Evolutionary conservation across 164 flowering plant species (phyloP), one percentile per base, ranked within the genome.

Genomic region (Magnolia kwangsiensis): DNA sequence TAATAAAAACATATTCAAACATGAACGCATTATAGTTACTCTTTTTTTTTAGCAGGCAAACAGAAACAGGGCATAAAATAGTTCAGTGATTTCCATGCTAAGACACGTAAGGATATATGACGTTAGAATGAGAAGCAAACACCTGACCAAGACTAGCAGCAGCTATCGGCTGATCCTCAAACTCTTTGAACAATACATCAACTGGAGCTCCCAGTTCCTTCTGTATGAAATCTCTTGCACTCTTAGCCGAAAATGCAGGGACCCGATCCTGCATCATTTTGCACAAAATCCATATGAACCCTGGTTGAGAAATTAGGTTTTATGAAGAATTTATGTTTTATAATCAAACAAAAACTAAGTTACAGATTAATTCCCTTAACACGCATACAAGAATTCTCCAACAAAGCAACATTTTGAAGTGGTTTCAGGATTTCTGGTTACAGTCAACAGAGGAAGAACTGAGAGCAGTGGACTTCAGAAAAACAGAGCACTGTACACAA

Each of bases 91-190:
- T 69, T 69, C 1, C 31, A 9, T 21, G 69, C 69, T 66, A 66
- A 21, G 10, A 6, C 13, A 27, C 29, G 29, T 27, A 67, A 19
- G 51, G 8, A 29, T 68, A 68, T 68, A 68, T 68, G 18, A 31
- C 51, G 29, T 11, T 68, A 29, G 29, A 68, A 31, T 31, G 50
- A 68, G 31, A 7, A 76, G 74, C 75, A 84, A 83, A 82, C 87
- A 95, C 99, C 99, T 96, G 99, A 80, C 99, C 99, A 88, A 96
- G 98, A 86, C 99, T 96, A 79, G 99, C 99, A 63, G 99, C 98
- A 78, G 99, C 99, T 77, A 96, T 91, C 50, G 99, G 99, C 71
- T 65, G 87, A 74, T 92, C 98, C 79, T 94, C 98, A 82, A 96
- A 96, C 81, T 87, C 92, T 84, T 87, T 90, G 73, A 87, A 96